Base-by-base conservation (phyloP, 768 basidiomycete genomes). In the Hericium coralloides region DNA sequence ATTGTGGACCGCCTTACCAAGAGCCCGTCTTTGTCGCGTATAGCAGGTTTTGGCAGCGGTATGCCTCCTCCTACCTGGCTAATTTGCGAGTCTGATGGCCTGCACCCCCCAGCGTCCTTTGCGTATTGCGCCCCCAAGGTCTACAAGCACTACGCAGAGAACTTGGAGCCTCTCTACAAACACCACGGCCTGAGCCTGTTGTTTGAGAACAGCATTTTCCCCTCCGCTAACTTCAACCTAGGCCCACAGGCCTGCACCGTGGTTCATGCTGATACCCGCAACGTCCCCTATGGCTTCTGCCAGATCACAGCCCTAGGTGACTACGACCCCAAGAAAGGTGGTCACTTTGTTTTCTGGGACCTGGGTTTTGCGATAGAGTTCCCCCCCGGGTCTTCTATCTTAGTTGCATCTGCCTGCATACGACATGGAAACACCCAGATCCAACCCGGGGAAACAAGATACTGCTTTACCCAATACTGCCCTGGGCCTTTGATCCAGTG, bases 371-470 rank as follows among this genome's bases (percentile, higher is more conserved):
- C 63, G 12, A 45, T 66, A 12, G 58, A 59, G 20, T 63, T 64
- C 50, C 66, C 63, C 10, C 55, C 63, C 1, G 65, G 63, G 4
- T 31, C 58, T 2, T 56, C 56, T 12, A 58, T 64, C 18, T 48
- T 62, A 12, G 52, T 64, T 7, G 59, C 65, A 0, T 67, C 65
- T 10, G 61, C 61, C 0, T 41, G 55, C 12, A 26, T 64, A 2
- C 41, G 39, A 7, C 65, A 67, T 49, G 56, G 60, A 18, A 67
- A 67, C 49, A 55, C 52, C 1, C 49, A 59, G 12, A 54, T 66
- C 18, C 22, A 51, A n/a, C 43, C 50, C 2, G 57, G 57, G n/a
- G 56, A 60, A 49, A 10, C 12, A 4, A 52, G 55, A 8, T 38
- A 39, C 45, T 57, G 52, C 7, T n/a, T n/a, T n/a, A n/a, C n/a